Evolutionary conservation across 2,329 filamentous ascomycete species (phyloP), one percentile per base, ranked within the genome.

Genomic region (Phialophora chinensis): DNA sequence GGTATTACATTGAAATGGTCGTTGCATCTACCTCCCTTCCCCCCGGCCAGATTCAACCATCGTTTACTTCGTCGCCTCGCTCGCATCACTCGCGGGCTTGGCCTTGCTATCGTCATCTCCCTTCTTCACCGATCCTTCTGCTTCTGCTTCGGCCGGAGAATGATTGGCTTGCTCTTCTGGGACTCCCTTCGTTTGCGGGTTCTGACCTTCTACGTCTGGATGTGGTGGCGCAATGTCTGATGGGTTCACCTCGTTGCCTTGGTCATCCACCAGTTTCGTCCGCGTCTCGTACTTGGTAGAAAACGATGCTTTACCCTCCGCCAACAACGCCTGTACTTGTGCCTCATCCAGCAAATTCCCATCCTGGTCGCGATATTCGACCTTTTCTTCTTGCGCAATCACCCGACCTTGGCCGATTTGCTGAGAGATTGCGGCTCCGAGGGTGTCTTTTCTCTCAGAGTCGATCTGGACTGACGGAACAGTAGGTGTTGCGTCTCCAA

Each of bases 231-330:
- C 85, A 67, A 79, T 70, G 4, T 67, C 67, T n/a, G 68, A 69
- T 25, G 78, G 72, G 63, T 81, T 74, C n/a, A 97, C 79, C 75
- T 96, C 91, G 71, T 93, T 92, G 66, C 93, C 95, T 52, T 88
- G 78, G 60, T 86, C 87, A 78, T 97, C 92, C 49, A 97, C 84
- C 63, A 98, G 80, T 65, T 92, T 89, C 8, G 93, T 97, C 71
- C 91, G 87, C n/a, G 94, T 97, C 83, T 98, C 94, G 77, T 97
- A 97, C 72, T 90, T 90, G 12, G 95, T 98, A 81, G 96, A 89
- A 81, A 99, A 97, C 74, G 92, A 92, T 66, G 98, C 93, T 79
- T 97, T 96, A 74, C 94, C 95, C 78, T 94, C 87, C 52, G 77
- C 76, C 27, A 77, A 71, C 35, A 99, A 87, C 23, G 86, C 87